Conservation (phyloP, 495 filamentous ascomycete species). For the Hypoxylon perforatum region DNA sequence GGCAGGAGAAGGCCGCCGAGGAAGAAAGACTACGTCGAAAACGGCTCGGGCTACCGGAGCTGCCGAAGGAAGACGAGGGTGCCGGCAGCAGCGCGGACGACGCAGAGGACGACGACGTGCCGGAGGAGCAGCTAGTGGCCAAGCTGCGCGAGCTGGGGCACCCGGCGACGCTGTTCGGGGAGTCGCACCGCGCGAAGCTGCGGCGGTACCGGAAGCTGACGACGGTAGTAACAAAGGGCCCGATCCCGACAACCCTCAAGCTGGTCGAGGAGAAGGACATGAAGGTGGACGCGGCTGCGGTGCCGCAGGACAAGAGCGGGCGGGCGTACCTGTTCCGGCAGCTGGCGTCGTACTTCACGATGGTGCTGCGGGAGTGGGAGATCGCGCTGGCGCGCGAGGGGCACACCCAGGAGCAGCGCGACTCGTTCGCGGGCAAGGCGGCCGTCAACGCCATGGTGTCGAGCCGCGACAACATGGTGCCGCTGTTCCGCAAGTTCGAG, state of each 20-base stretch:
- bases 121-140: constrained; percentile 72
- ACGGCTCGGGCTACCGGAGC: constrained; percentile 74
- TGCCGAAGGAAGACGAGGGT: constrained; percentile 57
- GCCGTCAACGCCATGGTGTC: constrained; percentile 83
- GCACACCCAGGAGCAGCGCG: constrained; percentile 47
- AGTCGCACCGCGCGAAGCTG: constrained; percentile 75
- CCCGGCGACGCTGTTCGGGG: constrained; percentile 83
- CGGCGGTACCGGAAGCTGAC: constrained; percentile 73
- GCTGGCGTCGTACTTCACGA: constrained; percentile 90
- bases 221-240: constrained; percentile 60
- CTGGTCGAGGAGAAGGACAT: constrained; percentile 86
- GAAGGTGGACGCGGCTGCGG: constrained; percentile 73
- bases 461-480: constrained; percentile 84
- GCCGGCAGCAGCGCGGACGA: constrained; percentile 32
- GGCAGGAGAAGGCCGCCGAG: constrained; percentile 77
- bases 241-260: constrained; percentile 74
- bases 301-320: constrained; percentile 64
- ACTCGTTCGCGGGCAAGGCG: constrained; percentile 79
- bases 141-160: constrained; percentile 78
- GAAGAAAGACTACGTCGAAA: constrained; percentile 62
- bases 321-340: constrained; percentile 82
- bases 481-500: constrained; percentile 91
- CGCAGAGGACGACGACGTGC: constrained; percentile 75
- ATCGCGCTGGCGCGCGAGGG: constrained; percentile 74
- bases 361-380: constrained; percentile 92